Conservation (phyloP, 176 grass and related monocot genomes). For the Zoysia japonica region DNA sequence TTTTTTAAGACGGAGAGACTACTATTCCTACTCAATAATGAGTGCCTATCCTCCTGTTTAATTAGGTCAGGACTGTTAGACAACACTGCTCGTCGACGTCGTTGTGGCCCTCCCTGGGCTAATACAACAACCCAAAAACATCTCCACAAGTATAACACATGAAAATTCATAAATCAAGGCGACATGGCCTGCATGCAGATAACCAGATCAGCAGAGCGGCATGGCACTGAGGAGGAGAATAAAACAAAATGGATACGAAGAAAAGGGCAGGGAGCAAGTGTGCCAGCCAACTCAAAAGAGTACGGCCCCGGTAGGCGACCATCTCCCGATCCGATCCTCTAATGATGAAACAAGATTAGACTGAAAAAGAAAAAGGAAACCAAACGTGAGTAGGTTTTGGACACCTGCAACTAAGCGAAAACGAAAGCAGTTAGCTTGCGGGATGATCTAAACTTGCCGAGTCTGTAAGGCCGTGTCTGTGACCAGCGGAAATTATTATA, state of each 20-base stretch:
- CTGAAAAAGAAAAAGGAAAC: background rate
- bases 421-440: background rate
- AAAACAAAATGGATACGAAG: conserved; percentile 22
- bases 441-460: background rate
- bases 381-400: conserved; percentile 7
- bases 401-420: conserved; percentile 1
- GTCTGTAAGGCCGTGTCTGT: background rate
- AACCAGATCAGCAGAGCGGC: background rate
- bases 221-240: background rate
- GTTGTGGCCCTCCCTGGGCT: too few relatives aligned
- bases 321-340: background rate
- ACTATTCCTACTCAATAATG: too few relatives aligned
- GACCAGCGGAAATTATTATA: too few relatives aligned
- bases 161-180: conserved; percentile 14
- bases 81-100: too few relatives aligned
- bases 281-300: conserved; percentile 36
- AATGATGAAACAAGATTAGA: background rate
- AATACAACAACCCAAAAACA: background rate
- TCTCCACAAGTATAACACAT: background rate
- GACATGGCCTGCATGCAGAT: conserved; percentile 1
- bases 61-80: too few relatives aligned
- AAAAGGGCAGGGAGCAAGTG: background rate
- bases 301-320: conserved; percentile 2
- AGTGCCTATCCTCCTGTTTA: too few relatives aligned
- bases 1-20: too few relatives aligned